phyloP scores from a whole-genome alignment of 495 filamentous ascomycete genomes.

The Trichoderma asperelloides region DNA sequence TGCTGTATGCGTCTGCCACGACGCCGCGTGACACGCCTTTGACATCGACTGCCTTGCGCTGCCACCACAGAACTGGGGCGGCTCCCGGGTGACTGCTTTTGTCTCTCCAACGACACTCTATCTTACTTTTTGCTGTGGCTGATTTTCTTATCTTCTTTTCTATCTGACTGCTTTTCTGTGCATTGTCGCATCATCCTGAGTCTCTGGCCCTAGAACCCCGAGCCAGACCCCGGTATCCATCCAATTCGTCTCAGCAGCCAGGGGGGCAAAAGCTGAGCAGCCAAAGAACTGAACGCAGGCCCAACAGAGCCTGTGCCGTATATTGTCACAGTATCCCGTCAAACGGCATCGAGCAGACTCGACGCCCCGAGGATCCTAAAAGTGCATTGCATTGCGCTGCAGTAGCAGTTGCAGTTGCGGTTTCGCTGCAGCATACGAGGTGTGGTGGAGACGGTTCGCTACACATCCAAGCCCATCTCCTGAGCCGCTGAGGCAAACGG shows the following conservation, averaged over 20 bases:
- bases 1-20: conserved; percentile 1
- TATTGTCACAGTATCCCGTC: too few species aligned
- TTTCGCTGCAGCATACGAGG: not conserved
- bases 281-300: not conserved
- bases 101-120: too few species aligned
- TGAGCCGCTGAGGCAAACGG: not conserved
- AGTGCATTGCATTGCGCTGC: not conserved
- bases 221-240: conserved; percentile 1
- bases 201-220: not conserved
- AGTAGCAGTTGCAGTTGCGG: not conserved
- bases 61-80: not conserved
- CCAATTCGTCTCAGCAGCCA: conserved; percentile 4
- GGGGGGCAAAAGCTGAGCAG: not conserved
- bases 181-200: not conserved
- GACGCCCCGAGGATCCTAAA: not conserved
- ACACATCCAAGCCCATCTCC: not conserved
- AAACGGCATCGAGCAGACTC: too few species aligned
- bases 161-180: not conserved
- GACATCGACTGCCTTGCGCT: not conserved
- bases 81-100: too few species aligned
- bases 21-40: conserved; percentile 3
- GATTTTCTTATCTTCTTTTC: not conserved
- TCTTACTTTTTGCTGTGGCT: not conserved
- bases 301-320: not conserved
- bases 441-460: conserved; percentile 2